Evolutionary conservation across 176 grass and related monocot species (phyloP).

Genomic region (Aegilops bicornis): DNA sequence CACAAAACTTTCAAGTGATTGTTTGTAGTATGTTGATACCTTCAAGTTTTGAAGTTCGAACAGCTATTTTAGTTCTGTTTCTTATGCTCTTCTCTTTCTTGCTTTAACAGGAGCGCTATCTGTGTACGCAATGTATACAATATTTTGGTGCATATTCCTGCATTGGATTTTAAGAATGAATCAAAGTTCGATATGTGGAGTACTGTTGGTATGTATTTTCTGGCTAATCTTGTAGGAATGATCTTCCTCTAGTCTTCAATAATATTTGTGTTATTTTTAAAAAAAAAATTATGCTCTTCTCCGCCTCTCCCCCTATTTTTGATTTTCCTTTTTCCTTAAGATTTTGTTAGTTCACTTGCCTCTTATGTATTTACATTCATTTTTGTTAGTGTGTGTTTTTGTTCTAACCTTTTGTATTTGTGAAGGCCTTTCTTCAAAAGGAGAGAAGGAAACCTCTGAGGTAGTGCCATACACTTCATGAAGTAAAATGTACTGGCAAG

Average conservation of each 20-base stretch:
- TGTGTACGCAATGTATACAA: constrained; percentile 62
- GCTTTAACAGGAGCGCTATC: constrained; percentile 41
- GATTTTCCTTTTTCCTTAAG: neutral
- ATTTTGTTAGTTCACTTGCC: neutral
- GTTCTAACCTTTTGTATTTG: constrained; percentile 25
- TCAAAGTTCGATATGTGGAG: constrained; percentile 71
- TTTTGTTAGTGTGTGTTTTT: neutral
- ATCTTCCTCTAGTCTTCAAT: constrained; percentile 7
- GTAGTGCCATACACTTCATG: constrained; percentile 39
- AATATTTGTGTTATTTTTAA: neutral
- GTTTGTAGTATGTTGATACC: neutral
- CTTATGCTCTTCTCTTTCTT: constrained; percentile 34
- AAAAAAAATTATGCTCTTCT: neutral
- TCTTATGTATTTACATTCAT: neutral
- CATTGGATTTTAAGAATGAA: constrained; percentile 59
- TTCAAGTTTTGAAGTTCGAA: neutral
- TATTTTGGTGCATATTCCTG: constrained; percentile 57
- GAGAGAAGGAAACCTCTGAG: constrained; percentile 59
- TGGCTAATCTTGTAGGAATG: neutral
- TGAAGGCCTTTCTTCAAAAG: constrained; percentile 73
- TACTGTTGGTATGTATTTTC: constrained; percentile 52
- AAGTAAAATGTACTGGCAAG: constrained; percentile 17
- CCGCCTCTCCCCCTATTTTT: neutral
- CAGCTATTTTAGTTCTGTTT: constrained; percentile 15
- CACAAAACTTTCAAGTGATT: neutral